phyloP scores from a whole-genome alignment of 257 asterid species.

The Haberlea rhodopensis region DNA sequence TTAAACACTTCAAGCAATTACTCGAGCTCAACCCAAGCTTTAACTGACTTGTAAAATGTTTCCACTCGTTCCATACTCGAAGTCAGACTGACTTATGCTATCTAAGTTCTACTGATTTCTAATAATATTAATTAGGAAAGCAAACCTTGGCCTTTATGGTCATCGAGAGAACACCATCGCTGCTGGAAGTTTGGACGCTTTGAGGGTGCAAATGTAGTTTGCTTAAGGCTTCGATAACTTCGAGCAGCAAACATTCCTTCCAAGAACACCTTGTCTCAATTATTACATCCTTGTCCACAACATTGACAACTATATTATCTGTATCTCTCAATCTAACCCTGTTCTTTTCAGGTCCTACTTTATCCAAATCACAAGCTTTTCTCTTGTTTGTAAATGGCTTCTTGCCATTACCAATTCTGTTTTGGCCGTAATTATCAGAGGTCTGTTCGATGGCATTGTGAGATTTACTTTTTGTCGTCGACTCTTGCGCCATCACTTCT shows the following conservation, averaged over 20 bases:
- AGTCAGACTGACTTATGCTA: neutral
- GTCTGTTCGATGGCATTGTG: constrained; percentile 61
- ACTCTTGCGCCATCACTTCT: constrained; percentile 36
- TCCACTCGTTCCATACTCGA: neutral
- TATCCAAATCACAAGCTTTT: constrained; percentile 47
- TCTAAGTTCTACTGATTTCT: neutral
- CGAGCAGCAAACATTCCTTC: constrained; percentile 52
- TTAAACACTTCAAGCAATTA: neutral
- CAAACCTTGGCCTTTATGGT: constrained; percentile 74
- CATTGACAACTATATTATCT: constrained; percentile 43
- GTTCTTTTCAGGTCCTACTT: constrained; percentile 33
- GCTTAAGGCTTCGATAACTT: constrained; percentile 53
- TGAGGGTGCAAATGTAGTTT: constrained; percentile 54
- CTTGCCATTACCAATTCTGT: constrained; percentile 31
- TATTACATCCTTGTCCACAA: constrained; percentile 49
- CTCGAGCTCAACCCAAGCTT: neutral
- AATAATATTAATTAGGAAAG: neutral
- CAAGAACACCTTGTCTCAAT: constrained; percentile 61
- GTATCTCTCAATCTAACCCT: constrained; percentile 32
- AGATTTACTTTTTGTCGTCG: constrained; percentile 38
- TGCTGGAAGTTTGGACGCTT: constrained; percentile 59
- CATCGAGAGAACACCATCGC: constrained; percentile 56
- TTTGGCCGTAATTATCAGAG: constrained; percentile 55
- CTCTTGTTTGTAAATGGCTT: constrained; percentile 51
- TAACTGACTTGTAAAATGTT: neutral